Evolutionary conservation across 345 rosid genomes (phyloP).

Genomic region (Linum trigynum): DNA sequence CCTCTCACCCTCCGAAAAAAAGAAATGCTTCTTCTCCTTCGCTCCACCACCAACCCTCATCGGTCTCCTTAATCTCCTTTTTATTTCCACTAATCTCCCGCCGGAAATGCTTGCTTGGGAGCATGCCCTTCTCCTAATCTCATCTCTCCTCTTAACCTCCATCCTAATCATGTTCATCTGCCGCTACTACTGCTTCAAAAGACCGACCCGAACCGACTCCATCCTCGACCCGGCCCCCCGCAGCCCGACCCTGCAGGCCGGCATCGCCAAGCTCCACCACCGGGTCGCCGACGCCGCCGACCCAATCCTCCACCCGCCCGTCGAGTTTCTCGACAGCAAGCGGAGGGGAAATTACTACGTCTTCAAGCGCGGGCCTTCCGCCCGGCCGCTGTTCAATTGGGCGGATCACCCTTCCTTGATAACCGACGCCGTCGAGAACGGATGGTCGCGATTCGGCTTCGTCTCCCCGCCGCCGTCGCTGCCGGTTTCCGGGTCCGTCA

Average conservation of each 20-base stretch:
- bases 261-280: slow-evolving; percentile 56
- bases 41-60: too few relatives aligned
- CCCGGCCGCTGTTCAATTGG: slow-evolving; percentile 55
- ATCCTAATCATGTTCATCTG: not conserved
- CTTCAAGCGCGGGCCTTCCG: slow-evolving; percentile 34
- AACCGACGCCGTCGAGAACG: slow-evolving; percentile 69
- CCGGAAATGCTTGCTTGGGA: not conserved
- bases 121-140: not conserved
- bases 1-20: not conserved
- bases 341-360: slow-evolving; percentile 39
- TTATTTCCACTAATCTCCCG: not conserved
- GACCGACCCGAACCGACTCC: not conserved
- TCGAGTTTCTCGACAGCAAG: slow-evolving; percentile 37
- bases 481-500: slow-evolving; percentile 9
- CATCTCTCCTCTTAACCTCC: not conserved
- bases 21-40: not conserved
- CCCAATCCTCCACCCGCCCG: slow-evolving; percentile 19
- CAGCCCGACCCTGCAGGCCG: slow-evolving; percentile 27
- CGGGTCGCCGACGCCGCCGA: too few relatives aligned
- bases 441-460: slow-evolving; percentile 87
- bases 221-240: not conserved
- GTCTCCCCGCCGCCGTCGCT: not conserved
- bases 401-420: slow-evolving; percentile 62
- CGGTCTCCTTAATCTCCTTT: not conserved
- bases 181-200: not conserved